Conservation (phyloP, 352 stramenopile species). For the Saprolegnia diclina region DNA sequence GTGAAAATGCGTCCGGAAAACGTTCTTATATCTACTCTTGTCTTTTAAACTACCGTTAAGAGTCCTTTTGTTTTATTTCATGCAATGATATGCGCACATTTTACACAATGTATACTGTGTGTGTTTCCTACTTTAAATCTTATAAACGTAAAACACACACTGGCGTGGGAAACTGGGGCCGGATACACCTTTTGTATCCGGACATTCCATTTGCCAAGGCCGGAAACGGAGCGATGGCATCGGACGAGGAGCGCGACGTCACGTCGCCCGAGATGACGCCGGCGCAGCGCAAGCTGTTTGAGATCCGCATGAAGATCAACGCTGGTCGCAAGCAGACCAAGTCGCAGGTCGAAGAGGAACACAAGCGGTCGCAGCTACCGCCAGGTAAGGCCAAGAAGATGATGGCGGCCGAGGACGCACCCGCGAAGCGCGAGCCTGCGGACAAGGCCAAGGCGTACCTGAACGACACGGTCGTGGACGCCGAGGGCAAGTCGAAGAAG, state of each 20-base stretch:
- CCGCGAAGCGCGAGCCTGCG: conserved; percentile 49
- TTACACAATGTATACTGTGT: neutral
- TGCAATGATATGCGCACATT: neutral
- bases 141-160: neutral
- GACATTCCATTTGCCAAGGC: neutral
- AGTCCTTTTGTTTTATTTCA: neutral
- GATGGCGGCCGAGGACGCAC: conserved; percentile 45
- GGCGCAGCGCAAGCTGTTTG: conserved; percentile 74
- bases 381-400: conserved; percentile 52
- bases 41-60: neutral
- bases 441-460: conserved; percentile 50
- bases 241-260: conserved; percentile 31
- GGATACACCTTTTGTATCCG: neutral
- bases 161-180: neutral
- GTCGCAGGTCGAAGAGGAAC: conserved; percentile 38
- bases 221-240: neutral
- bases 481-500: conserved; percentile 56
- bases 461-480: conserved; percentile 56
- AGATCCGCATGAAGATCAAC: conserved; percentile 84
- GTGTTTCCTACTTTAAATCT: too few relatives aligned
- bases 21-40: neutral
- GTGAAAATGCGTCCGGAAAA: neutral
- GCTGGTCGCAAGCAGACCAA: conserved; percentile 75
- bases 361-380: conserved; percentile 15
- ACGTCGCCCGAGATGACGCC: conserved; percentile 57